Base-by-base conservation (phyloP, 495 filamentous ascomycete species). In the Chaetomium cochliodes region DNA sequence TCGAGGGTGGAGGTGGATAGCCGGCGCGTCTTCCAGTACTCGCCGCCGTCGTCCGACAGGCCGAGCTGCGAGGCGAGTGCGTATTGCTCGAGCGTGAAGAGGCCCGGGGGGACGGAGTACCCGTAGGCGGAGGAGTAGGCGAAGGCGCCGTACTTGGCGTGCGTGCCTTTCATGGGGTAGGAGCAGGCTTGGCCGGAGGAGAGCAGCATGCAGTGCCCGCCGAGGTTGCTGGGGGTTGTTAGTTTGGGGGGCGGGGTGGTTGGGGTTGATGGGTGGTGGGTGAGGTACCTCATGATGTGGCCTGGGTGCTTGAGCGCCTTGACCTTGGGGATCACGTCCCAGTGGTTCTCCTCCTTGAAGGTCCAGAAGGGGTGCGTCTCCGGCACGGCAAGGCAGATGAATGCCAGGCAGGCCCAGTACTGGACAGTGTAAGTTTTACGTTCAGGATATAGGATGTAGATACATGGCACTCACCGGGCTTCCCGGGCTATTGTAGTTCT, bases 131-230 rank as follows among this genome's bases (percentile, higher is more conserved):
- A 85, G 57, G 84, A 87, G 73, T 93, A 92, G 8, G 89, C 88
- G 72, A 92, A 92, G 65, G 85, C 82, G 22, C 90, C 90, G 74
- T 93, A 93, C 69, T 92, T 92, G 63, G 90, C 87, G 71, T 92
- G 89, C 3, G 88, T 90, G 25, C 87, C 89, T 72, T 87, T 89
- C 75, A 92, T 84, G 0, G 89, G 87, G 73, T 92, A 92, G 73
- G 88, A 86, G 77, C 90, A 92, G 41, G 86, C 87, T 68, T 92
- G 89, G 16, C 90, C 90, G 0, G 86, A 88, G 5, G 86, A 88
- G 4, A 93, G 82, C 18, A 92, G 79, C 77, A 90, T 88, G 44
- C 87, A 86, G 72, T 91, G 89, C 28, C 84, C 84, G 46, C 84
- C 86, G 30, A 85, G 81, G 65, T 85, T 76, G 70, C 77, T 72